Conservation (phyloP, 2,329 filamentous ascomycete species). For the Didymosphaeria variabile region DNA sequence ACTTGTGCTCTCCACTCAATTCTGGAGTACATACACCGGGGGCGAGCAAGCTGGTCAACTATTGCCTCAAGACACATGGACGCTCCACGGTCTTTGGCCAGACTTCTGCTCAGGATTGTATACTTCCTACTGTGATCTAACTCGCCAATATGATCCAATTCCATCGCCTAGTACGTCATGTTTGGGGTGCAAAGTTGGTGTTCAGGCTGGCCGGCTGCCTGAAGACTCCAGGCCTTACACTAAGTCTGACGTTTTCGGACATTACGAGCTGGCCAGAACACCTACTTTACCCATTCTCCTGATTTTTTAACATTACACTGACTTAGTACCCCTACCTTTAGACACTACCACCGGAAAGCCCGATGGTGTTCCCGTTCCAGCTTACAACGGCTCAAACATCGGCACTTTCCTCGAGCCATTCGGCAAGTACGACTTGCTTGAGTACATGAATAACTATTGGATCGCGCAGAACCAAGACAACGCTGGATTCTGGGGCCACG, state of each 20-base stretch:
- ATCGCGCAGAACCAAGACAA: conserved; percentile 66
- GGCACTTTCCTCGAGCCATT: conserved; percentile 67
- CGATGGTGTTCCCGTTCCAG: conserved; percentile 61
- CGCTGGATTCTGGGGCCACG: conserved; percentile 70
- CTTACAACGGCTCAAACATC: conserved; percentile 67
- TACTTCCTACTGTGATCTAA: conserved; percentile 73
- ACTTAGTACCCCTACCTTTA: no score
- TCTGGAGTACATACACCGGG: conserved; percentile 72
- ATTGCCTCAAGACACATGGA: conserved; percentile 66
- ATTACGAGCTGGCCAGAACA: no score
- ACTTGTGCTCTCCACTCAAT: conserved; percentile 69
- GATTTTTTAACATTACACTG: no score
- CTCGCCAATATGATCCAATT: conserved; percentile 69
- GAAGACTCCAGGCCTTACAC: no score
- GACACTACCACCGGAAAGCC: conserved; percentile 67
- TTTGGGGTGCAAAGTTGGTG: no score
- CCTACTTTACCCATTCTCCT: no score
- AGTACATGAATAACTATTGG: conserved; percentile 74
- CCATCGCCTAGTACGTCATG: conserved; percentile 59
- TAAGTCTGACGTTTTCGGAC: no score
- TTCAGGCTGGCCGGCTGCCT: no score
- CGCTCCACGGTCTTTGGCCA: conserved; percentile 68
- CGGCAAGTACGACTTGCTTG: conserved; percentile 67
- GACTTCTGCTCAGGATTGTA: conserved; percentile 67
- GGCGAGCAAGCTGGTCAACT: conserved; percentile 66